Conservation (phyloP, 2,329 filamentous ascomycete genomes). For the Ophiostoma australiae region DNA sequence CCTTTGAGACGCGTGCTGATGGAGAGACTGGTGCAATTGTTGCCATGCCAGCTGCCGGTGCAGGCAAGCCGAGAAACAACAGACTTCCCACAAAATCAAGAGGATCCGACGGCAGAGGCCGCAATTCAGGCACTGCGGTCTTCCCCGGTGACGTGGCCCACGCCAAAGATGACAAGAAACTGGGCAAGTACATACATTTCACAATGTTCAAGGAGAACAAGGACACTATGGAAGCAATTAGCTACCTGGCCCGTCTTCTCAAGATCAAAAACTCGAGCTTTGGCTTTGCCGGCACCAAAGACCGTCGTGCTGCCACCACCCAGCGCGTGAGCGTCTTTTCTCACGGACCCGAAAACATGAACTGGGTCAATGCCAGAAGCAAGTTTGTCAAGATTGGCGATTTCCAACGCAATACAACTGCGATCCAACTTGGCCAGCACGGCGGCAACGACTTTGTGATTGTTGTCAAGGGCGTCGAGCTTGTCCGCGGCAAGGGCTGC, state of each 20-base stretch:
- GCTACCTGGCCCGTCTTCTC: conserved; percentile 67
- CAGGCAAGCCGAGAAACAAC: conserved; percentile 24
- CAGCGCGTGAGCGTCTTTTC: conserved; percentile 68
- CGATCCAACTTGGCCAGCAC: conserved; percentile 77
- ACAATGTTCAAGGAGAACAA: conserved; percentile 95
- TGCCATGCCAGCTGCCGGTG: conserved; percentile 39
- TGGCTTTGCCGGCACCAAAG: conserved; percentile 77
- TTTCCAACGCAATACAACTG: conserved; percentile 67
- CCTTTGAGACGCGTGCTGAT: conserved; percentile 69
- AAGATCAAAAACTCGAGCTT: conserved; percentile 72
- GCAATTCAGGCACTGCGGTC: background rate
- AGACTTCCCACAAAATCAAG: background rate
- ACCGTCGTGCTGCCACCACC: conserved; percentile 77
- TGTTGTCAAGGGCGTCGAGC: conserved; percentile 77
- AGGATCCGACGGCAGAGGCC: conserved; percentile 25
- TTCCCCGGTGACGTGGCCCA: background rate
- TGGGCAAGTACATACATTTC: conserved; percentile 69
- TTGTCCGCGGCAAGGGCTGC: conserved; percentile 43
- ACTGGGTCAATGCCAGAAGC: conserved; percentile 58
- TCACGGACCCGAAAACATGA: conserved; percentile 54
- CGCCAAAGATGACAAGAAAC: conserved; percentile 17
- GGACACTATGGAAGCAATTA: conserved; percentile 88
- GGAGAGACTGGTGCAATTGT: conserved; percentile 52
- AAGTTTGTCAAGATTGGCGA: conserved; percentile 68
- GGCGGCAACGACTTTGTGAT: conserved; percentile 90